phyloP scores from a whole-genome alignment of 2,329 filamentous ascomycete species.

The Cladosporium velox region DNA sequence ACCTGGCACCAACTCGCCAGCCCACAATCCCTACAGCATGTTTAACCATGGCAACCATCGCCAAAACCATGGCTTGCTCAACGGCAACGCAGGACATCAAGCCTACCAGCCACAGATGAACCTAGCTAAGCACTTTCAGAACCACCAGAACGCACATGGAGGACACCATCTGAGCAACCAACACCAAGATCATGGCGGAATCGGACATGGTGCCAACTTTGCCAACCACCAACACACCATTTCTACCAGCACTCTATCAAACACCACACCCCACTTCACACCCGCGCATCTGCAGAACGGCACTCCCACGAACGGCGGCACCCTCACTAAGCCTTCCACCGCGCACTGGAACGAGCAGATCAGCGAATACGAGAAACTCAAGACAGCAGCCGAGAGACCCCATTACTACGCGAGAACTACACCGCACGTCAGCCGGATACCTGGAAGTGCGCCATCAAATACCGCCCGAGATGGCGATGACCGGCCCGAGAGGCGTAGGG shows the following conservation, averaged over 20 bases:
- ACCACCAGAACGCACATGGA: conserved; percentile 53
- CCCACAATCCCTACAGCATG: conserved; percentile 64
- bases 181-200: conserved; percentile 49
- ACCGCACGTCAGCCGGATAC: conserved; percentile 32
- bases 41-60: conserved; percentile 68
- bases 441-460: conserved; percentile 27
- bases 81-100: conserved; percentile 65
- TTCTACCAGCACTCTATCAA: conserved; percentile 63
- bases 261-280: conserved; percentile 64
- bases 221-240: conserved; percentile 63
- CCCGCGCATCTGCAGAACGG: conserved; percentile 62
- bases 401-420: conserved; percentile 76
- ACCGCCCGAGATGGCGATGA: conserved; percentile 54
- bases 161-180: conserved; percentile 44
- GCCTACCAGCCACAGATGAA: conserved; percentile 56
- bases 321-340: conserved; percentile 58
- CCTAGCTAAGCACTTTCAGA: conserved; percentile 71
- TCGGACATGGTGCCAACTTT: conserved; percentile 58
- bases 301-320: conserved; percentile 55
- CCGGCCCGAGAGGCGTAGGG: conserved; percentile 62
- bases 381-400: conserved; percentile 42
- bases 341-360: conserved; percentile 89
- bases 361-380: conserved; percentile 46
- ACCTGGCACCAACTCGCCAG: conserved; percentile 54
- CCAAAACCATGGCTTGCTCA: conserved; percentile 74